A percentile compares a stretch with the other conserved stretches of the same genome.
These are phyloP conservation scores for Backusella mclennaniae DNA, from an alignment of 192 early-diverging fungal species.

Conservation along the genomic window DNA sequence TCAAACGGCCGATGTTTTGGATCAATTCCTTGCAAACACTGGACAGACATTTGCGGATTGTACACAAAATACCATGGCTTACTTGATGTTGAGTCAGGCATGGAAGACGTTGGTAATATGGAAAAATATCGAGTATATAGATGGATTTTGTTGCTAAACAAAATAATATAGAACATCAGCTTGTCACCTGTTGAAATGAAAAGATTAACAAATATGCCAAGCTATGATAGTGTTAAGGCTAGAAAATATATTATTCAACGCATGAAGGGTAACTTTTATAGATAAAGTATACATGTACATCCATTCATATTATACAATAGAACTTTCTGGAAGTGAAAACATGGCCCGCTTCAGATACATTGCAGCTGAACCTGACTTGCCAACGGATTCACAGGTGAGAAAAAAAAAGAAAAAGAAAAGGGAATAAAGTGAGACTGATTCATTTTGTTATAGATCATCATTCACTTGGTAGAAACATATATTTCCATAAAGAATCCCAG, in stretches of 20 bases:
- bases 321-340: not conserved
- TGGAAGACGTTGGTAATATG: not conserved
- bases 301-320: not conserved
- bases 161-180: not conserved
- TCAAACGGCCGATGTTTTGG: not conserved
- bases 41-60: slow-evolving; percentile 2
- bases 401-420: not conserved
- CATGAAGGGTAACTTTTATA: not conserved
- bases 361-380: not conserved
- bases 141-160: not conserved
- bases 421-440: not conserved
- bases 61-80: slow-evolving; percentile 2
- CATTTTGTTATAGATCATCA: not conserved
- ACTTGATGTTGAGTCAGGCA: not conserved
- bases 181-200: not conserved
- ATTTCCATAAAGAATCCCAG: not conserved
- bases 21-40: not conserved
- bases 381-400: not conserved
- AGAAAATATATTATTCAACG: not conserved
- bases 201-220: not conserved
- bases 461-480: not conserved
- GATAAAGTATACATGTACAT: not conserved
- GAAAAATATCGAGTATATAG: not conserved
- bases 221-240: not conserved
- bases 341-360: not conserved